Percentiles rank a stretch among this genome's conserved stretches.
Evolutionary conservation across 2,329 filamentous ascomycete species (phyloP).

Genomic region (Incumbomyces lentus): DNA sequence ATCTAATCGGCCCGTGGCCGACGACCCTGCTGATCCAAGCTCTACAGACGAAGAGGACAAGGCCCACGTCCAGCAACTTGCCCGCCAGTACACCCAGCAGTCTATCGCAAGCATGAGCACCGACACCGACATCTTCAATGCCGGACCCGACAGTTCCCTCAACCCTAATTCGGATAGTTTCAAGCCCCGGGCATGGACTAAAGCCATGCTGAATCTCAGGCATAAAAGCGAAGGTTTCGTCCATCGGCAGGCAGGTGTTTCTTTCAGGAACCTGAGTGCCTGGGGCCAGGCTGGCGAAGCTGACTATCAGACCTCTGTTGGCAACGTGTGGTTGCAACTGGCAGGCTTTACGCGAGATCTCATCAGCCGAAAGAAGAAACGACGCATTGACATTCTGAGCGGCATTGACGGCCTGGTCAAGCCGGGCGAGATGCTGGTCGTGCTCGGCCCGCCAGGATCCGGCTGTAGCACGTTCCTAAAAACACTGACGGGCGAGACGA

Average conservation of each 20-base stretch:
- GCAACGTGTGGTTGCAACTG: slow-evolving; percentile 32
- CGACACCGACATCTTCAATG: slow-evolving; percentile 17
- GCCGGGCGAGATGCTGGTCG: slow-evolving; percentile 48
- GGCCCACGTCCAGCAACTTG: slow-evolving; percentile 12
- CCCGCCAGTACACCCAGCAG: slow-evolving; percentile 16
- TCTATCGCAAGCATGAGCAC: slow-evolving; percentile 9
- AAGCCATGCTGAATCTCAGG: slow-evolving; percentile 32
- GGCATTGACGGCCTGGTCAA: slow-evolving; percentile 54
- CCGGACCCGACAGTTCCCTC: slow-evolving; percentile 25
- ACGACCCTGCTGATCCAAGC: slow-evolving; percentile 10
- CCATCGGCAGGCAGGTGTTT: slow-evolving; percentile 30
- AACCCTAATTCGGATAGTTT: slow-evolving; percentile 38
- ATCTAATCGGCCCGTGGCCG: background rate
- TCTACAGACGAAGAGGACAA: slow-evolving; percentile 13
- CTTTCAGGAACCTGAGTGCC: slow-evolving; percentile 31
- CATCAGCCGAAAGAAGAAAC: slow-evolving; percentile 23
- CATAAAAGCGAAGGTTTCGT: slow-evolving; percentile 28
- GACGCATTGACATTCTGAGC: slow-evolving; percentile 50
- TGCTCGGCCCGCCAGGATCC: slow-evolving; percentile 42
- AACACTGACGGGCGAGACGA: slow-evolving; percentile 68
- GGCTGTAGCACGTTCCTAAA: slow-evolving; percentile 72
- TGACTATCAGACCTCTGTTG: slow-evolving; percentile 32
- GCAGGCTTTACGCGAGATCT: slow-evolving; percentile 22
- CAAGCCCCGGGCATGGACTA: slow-evolving; percentile 37
- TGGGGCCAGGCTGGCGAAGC: slow-evolving; percentile 29